phyloP scores from a whole-genome alignment of 768 basidiomycete species.

The Suillus subalutaceus region DNA sequence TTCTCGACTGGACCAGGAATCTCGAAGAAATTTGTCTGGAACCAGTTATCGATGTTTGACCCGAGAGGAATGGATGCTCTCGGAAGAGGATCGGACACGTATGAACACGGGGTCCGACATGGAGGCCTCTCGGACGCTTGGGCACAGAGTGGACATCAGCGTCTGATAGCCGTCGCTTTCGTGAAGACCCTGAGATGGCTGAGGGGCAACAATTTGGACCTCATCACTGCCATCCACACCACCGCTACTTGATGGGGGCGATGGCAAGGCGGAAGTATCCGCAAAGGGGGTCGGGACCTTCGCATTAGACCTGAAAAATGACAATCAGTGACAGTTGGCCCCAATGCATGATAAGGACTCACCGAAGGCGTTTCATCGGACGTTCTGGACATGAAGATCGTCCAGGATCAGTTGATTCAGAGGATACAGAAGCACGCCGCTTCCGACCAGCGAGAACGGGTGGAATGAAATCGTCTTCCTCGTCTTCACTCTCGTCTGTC shows the following conservation, averaged over 20 bases:
- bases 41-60: conserved; percentile 39
- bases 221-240: conserved; percentile 8
- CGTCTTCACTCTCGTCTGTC: conserved; percentile 20
- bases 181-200: conserved; percentile 6
- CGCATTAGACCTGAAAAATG: not conserved
- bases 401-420: not conserved
- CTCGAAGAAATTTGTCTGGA: conserved; percentile 32
- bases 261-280: conserved; percentile 2
- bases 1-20: conserved; percentile 29
- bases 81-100: conserved; percentile 35
- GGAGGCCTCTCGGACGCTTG: conserved; percentile 33
- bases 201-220: conserved; percentile 4
- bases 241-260: conserved; percentile 1
- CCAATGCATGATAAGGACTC: not conserved
- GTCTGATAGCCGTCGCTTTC: conserved; percentile 43
- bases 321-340: not conserved
- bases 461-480: conserved; percentile 16
- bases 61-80: conserved; percentile 18
- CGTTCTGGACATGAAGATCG: not conserved
- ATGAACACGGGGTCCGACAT: conserved; percentile 23
- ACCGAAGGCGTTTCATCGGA: conserved; percentile 30
- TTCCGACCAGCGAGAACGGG: conserved; percentile 25
- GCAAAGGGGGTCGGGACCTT: not conserved
- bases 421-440: conserved; percentile 14
- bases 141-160: conserved; percentile 19